These are phyloP conservation scores for Adansonia grandidieri DNA, from an alignment of 441 rosid genomes.

Conservation along the genomic window DNA sequence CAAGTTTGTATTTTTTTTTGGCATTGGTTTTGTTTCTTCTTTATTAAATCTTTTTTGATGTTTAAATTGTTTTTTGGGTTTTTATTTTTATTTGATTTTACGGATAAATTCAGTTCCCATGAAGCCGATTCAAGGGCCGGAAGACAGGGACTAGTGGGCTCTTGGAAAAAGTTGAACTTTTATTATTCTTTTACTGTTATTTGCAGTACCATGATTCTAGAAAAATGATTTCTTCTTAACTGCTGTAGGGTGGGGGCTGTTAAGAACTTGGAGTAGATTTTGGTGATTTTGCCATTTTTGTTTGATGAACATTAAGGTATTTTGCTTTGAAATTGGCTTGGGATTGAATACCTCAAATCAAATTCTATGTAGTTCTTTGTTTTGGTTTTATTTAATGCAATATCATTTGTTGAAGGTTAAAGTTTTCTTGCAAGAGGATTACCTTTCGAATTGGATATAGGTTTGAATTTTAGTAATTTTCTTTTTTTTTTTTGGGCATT, in stretches of 20 bases:
- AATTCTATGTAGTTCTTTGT: neutral
- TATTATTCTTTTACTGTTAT: neutral
- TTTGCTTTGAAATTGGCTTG: neutral
- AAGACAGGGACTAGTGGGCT: conserved; percentile 97
- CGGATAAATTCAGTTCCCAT: conserved; percentile 79
- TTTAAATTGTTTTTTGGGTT: neutral
- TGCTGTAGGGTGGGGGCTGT: too few relatives aligned
- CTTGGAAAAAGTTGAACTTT: conserved; percentile 67
- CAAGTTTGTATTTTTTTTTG: conserved; percentile 47
- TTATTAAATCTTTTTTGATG: neutral
- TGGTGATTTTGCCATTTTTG: conserved; percentile 10
- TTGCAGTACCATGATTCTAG: neutral
- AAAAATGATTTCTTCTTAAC: too few relatives aligned
- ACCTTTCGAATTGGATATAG: conserved; percentile 96
- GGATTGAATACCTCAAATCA: neutral
- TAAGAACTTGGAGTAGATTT: conserved; percentile 9
- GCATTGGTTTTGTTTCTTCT: neutral
- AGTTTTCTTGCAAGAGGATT: conserved; percentile 84
- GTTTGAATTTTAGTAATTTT: conserved; percentile 38
- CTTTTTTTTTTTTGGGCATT: neutral
- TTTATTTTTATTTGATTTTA: conserved; percentile 1
- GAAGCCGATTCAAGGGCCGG: conserved; percentile 84
- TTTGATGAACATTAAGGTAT: neutral
- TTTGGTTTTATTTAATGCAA: neutral
- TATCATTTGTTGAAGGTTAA: conserved; percentile 58